Base-by-base conservation (phyloP, 768 basidiomycete species). In the Tylopilus cervinicoccineus region DNA sequence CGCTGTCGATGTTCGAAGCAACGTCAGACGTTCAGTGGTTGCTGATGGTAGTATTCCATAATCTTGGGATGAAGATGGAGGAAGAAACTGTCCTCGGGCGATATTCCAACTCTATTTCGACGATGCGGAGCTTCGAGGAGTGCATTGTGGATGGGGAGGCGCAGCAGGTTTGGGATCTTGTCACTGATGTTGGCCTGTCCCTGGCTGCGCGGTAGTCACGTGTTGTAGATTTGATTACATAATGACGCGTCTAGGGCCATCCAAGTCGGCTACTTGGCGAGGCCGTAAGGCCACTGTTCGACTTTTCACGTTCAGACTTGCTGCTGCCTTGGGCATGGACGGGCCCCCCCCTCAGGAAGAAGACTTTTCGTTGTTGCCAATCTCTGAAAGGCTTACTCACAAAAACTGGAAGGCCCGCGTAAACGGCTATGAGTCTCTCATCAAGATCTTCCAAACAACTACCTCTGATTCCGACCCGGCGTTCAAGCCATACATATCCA, bases 361-460 rank as follows among this genome's bases (percentile, higher is more conserved):
- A 73, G 93, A 98, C 70, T 97, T 94, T 67, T 84, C 84, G 37
- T 62, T 76, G 24, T 76, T 97, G 43, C 73, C 90, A 19, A 77
- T 96, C 39, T 69, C 79, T 12, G 92, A 95, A 56, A 70, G 94
- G 38, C 84, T 95, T 47, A 72, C 80, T 6, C 92, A 97, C 76
- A 98, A 97, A 78, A 95, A 95, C 66, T 99, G 96, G 96, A 98
- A 98, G 71, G 96, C 96, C 49, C 85, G 96, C 57, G 81, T 95
- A 60, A 92, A 83, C 66, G 96, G 81, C 53, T 99, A 98, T 68
- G 88, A 91, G 63, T 70, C 86, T 19, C 80, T 98, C 55, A 81
- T 86, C 72, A 86, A 88, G 70, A 84, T 80, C 49, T 96, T 96
- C 67, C 83, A 84, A 62, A 86, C 81, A 37, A 93, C 93, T 41